Evolutionary conservation across 495 filamentous ascomycete genomes (phyloP).

Genomic region (Margaritispora aquatica): DNA sequence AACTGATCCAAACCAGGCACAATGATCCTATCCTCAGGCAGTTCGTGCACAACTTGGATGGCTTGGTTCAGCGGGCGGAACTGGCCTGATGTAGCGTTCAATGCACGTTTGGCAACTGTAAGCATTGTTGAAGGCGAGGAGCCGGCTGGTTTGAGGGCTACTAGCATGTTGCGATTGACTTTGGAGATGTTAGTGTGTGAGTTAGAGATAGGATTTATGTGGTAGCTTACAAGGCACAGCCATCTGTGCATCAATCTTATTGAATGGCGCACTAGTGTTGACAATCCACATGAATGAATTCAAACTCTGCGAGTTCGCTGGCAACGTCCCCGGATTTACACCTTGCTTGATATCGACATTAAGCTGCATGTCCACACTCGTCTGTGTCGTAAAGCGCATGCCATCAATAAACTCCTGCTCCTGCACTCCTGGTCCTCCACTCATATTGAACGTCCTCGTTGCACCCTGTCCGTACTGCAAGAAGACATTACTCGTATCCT

Average conservation of each 20-base stretch:
- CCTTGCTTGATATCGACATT: slow-evolving; percentile 19
- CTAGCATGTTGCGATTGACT: slow-evolving; percentile 22
- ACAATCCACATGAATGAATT: slow-evolving; percentile 21
- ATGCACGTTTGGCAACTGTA: slow-evolving; percentile 18
- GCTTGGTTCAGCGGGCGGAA: slow-evolving; percentile 9
- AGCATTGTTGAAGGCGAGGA: slow-evolving; percentile 22
- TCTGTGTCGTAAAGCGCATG: slow-evolving; percentile 14
- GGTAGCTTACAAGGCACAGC: slow-evolving; percentile 14
- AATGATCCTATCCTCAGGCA: slow-evolving; percentile 18
- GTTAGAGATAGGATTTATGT: not conserved
- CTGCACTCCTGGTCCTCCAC: slow-evolving; percentile 11
- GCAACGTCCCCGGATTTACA: slow-evolving; percentile 13
- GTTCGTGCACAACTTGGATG: slow-evolving; percentile 11
- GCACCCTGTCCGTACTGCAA: slow-evolving; percentile 18
- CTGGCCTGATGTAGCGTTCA: slow-evolving; percentile 13
- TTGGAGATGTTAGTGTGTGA: not conserved
- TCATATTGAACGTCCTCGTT: slow-evolving; percentile 17
- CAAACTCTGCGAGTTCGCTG: slow-evolving; percentile 10
- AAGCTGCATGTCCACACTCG: slow-evolving; percentile 2
- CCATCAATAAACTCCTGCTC: slow-evolving; percentile 19
- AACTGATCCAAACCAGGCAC: slow-evolving; percentile 11
- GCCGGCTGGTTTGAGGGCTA: slow-evolving; percentile 8
- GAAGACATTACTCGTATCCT: slow-evolving; percentile 12
- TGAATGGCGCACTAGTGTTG: slow-evolving; percentile 14
- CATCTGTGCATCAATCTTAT: slow-evolving; percentile 13